Conservation (phyloP, 2,329 filamentous ascomycete species). For the Penicillium sp. region DNA sequence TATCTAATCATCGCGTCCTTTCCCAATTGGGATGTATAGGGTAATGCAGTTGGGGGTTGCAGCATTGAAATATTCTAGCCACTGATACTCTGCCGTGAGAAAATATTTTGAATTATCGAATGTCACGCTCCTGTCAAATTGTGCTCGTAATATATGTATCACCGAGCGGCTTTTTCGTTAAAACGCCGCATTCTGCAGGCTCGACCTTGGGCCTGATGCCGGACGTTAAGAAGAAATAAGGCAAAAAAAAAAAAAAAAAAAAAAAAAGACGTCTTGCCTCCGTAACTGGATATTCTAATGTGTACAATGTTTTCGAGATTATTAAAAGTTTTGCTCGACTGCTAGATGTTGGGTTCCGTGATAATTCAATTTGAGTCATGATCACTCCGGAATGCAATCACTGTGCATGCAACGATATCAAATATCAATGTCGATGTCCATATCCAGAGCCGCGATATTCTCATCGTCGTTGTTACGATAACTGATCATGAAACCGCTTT, state of each 20-base stretch:
- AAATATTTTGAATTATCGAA: background rate
- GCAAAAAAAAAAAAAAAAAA: background rate
- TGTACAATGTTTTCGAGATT: conserved; percentile 4
- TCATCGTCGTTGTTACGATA: conserved; percentile 87
- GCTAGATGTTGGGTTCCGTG: background rate
- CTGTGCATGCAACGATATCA: conserved; percentile 38
- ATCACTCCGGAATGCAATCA: background rate
- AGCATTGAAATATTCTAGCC: no score
- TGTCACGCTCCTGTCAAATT: background rate
- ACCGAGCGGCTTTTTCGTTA: conserved; percentile 9
- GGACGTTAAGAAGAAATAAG: background rate
- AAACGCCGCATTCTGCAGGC: conserved; percentile 12
- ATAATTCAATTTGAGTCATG: background rate
- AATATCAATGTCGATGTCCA: conserved; percentile 91
- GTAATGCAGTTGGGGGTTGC: no score
- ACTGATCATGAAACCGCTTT: conserved; percentile 66
- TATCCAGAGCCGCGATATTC: conserved; percentile 83
- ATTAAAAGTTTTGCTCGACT: background rate
- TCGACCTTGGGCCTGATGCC: background rate
- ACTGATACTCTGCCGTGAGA: no score
- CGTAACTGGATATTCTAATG: conserved; percentile 5
- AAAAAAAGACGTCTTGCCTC: conserved; percentile 1
- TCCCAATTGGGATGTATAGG: no score
- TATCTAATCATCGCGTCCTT: conserved; percentile 8
- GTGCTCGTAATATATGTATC: conserved; percentile 18